Percentiles rank a stretch among this genome's conserved stretches.
These are phyloP conservation scores for Tetrapisispora nanseiensis DNA, from an alignment of 805 yeast species.

Conservation along the genomic window DNA sequence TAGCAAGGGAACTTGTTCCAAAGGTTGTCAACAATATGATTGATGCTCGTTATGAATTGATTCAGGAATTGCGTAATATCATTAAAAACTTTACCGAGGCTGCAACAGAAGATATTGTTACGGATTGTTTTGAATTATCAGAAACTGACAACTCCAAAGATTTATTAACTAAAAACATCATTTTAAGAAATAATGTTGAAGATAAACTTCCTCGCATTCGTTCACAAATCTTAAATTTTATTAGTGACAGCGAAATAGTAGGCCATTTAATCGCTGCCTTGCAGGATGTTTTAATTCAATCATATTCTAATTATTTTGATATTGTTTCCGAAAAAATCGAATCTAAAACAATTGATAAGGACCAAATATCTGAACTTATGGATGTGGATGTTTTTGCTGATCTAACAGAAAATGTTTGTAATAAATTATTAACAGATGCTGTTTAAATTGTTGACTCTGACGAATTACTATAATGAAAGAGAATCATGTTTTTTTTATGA, in stretches of 20 bases:
- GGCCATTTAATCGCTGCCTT: slow-evolving; percentile 52
- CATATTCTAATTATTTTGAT: slow-evolving; percentile 47
- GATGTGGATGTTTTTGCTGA: slow-evolving; percentile 53
- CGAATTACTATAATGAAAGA: too few species aligned
- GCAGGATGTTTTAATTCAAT: slow-evolving; percentile 47
- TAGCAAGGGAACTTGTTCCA: slow-evolving; percentile 65
- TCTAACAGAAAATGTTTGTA: slow-evolving; percentile 25
- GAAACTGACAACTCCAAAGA: slow-evolving; percentile 23
- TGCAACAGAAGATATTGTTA: slow-evolving; percentile 40
- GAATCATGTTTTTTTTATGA: not conserved
- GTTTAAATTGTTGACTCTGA: too few species aligned
- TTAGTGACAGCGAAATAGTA: slow-evolving; percentile 45
- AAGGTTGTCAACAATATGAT: slow-evolving; percentile 71
- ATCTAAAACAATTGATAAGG: slow-evolving; percentile 16
- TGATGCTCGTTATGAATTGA: slow-evolving; percentile 68
- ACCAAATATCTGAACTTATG: slow-evolving; percentile 41
- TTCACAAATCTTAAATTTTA: slow-evolving; percentile 41
- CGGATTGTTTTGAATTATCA: slow-evolving; percentile 31
- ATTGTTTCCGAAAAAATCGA: slow-evolving; percentile 23
- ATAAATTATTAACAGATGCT: not conserved
- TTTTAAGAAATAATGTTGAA: slow-evolving; percentile 41
- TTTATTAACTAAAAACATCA: slow-evolving; percentile 21
- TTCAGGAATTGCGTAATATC: slow-evolving; percentile 57
- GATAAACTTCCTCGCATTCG: slow-evolving; percentile 48
- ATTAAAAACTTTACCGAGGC: slow-evolving; percentile 61